Conservation (phyloP, 352 stramenopile genomes). For the Globisporangium parvum region DNA sequence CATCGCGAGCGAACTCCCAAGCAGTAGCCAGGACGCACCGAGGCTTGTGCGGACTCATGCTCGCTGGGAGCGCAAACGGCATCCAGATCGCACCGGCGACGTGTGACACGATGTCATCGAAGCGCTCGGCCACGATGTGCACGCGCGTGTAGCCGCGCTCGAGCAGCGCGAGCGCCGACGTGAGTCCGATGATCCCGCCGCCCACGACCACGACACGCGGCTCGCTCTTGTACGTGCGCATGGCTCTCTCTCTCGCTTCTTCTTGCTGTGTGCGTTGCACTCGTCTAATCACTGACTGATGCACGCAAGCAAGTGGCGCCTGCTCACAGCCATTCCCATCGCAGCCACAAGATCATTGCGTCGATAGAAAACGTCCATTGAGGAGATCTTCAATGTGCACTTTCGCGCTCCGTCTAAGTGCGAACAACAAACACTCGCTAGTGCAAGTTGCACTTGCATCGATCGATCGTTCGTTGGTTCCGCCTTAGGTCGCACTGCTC, state of each 20-base stretch:
- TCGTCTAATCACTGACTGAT: background rate
- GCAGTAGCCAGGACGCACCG: conserved; percentile 15
- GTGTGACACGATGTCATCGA: conserved; percentile 60
- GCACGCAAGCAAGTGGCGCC: no score
- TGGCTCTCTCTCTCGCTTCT: background rate
- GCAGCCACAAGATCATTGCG: no score
- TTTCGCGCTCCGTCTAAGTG: no score
- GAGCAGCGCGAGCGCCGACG: conserved; percentile 55
- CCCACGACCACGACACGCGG: conserved; percentile 46
- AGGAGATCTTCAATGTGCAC: no score
- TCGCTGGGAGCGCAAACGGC: conserved; percentile 48
- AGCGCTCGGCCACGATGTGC: conserved; percentile 38
- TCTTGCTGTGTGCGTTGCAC: background rate
- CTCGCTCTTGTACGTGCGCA: background rate
- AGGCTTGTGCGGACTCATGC: conserved; percentile 27
- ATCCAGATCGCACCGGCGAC: conserved; percentile 69
- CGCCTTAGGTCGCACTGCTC: no score
- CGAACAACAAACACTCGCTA: no score
- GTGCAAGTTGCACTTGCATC: no score
- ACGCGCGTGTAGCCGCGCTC: conserved; percentile 40
- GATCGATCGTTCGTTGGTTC: no score
- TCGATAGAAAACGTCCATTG: no score
- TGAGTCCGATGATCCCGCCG: conserved; percentile 63
- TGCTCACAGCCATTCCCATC: no score
- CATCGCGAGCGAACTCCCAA: background rate